A percentile compares a stretch with the other conserved stretches of the same genome.
Evolutionary conservation across 2,329 filamentous ascomycete genomes (phyloP).

Genomic region (Thelonectria rubi): DNA sequence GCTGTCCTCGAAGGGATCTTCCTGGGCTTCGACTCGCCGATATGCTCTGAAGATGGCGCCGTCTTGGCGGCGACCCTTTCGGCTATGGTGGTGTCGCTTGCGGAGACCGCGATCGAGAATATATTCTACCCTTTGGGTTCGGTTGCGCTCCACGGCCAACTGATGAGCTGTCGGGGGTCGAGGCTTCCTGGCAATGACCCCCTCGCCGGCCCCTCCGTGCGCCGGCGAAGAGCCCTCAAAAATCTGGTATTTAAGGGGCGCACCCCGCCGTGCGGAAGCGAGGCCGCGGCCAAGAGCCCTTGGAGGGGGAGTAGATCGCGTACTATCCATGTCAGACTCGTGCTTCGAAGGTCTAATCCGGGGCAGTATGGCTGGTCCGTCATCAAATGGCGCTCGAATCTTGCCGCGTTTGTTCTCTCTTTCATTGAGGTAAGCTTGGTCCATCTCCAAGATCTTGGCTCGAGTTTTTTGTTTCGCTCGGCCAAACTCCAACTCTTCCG

Average conservation of each 20-base stretch:
- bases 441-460: slow-evolving; percentile 77
- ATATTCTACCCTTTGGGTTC: slow-evolving; percentile 82
- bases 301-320: slow-evolving; percentile 55
- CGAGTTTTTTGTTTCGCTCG: slow-evolving; percentile 77
- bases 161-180: slow-evolving; percentile 84
- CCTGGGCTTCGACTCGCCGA: slow-evolving; percentile 66
- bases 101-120: slow-evolving; percentile 80
- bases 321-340: slow-evolving; percentile 58
- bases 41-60: slow-evolving; percentile 74
- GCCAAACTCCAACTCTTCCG: slow-evolving; percentile 75
- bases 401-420: slow-evolving; percentile 67
- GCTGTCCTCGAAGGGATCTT: slow-evolving; percentile 68
- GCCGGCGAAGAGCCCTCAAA: slow-evolving; percentile 69
- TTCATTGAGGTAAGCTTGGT: slow-evolving; percentile 73
- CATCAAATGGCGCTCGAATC: slow-evolving; percentile 52
- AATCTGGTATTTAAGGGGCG: slow-evolving; percentile 66
- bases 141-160: slow-evolving; percentile 80
- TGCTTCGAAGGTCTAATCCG: slow-evolving; percentile 71
- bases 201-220: slow-evolving; percentile 58
- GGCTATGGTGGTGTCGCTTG: slow-evolving; percentile 69
- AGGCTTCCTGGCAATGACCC: slow-evolving; percentile 68
- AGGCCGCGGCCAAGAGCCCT: slow-evolving; percentile 42
- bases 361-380: slow-evolving; percentile 67
- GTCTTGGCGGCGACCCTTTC: slow-evolving; percentile 69
- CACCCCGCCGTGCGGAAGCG: slow-evolving; percentile 52